Percentiles rank a stretch among this genome's conserved stretches.
phyloP scores from a whole-genome alignment of 192 early-diverging fungal species.

The Coemansia sp. region DNA sequence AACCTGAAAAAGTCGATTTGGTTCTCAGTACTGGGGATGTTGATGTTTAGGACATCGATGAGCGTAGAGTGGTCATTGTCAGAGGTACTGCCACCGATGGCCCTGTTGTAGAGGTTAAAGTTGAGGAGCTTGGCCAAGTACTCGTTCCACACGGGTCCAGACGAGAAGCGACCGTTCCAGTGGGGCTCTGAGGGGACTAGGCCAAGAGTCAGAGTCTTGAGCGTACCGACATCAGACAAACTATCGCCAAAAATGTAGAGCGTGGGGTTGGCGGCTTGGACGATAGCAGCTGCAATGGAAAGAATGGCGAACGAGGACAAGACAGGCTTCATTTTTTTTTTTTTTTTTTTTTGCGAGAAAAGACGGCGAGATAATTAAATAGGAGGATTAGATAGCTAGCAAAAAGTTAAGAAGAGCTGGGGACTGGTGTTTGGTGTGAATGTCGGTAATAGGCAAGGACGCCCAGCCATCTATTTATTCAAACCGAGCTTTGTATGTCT shows the following conservation, averaged over 20 bases:
- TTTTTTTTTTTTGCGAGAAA: background rate
- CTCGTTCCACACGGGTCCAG: constrained; percentile 43
- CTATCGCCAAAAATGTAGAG: constrained; percentile 39
- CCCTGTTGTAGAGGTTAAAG: constrained; percentile 28
- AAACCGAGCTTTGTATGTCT: background rate
- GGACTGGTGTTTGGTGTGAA: background rate
- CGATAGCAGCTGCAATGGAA: background rate
- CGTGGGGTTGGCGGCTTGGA: constrained; percentile 19
- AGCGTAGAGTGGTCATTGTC: constrained; percentile 25
- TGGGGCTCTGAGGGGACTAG: constrained; percentile 24
- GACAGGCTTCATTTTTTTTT: background rate
- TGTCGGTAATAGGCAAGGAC: background rate
- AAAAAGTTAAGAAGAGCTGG: background rate
- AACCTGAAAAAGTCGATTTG: constrained; percentile 40
- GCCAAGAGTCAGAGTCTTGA: constrained; percentile 23
- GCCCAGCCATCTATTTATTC: background rate
- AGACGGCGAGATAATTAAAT: background rate
- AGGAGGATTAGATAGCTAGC: background rate
- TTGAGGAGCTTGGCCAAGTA: constrained; percentile 35
- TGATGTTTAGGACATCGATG: constrained; percentile 14
- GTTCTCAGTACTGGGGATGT: constrained; percentile 36
- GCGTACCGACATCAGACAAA: constrained; percentile 28
- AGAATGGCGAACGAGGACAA: background rate
- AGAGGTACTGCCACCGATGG: constrained; percentile 31
- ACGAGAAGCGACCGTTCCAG: constrained; percentile 40